These are phyloP conservation scores for Bruguiera sexangula DNA, from an alignment of 345 rosid genomes.

Conservation along the genomic window DNA sequence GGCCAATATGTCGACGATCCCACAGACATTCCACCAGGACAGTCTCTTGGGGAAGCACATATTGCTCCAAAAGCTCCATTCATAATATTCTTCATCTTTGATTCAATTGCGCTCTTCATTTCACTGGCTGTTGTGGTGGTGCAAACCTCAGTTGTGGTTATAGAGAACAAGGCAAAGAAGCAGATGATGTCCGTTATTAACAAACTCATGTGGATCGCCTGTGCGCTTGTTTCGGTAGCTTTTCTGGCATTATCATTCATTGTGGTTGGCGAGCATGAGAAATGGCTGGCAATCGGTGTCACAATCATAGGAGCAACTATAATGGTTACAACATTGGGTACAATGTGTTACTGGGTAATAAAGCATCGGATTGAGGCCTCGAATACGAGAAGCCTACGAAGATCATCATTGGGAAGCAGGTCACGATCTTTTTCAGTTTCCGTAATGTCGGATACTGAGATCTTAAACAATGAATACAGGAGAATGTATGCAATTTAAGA, in stretches of 20 bases:
- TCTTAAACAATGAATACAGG: conserved; percentile 55
- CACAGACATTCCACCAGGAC: conserved; percentile 32
- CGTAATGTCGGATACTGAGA: conserved; percentile 60
- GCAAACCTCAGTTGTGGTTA: conserved; percentile 91
- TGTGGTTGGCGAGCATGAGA: conserved; percentile 70
- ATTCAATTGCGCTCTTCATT: conserved; percentile 83
- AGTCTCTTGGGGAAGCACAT: conserved; percentile 73
- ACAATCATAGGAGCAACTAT: conserved; percentile 74
- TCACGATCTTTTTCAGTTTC: conserved; percentile 59
- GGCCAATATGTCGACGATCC: conserved; percentile 74
- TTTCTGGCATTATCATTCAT: conserved; percentile 71
- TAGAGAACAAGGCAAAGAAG: conserved; percentile 90
- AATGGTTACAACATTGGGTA: conserved; percentile 89
- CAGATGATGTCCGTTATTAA: conserved; percentile 92
- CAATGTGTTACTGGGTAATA: conserved; percentile 91
- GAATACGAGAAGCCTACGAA: conserved; percentile 57
- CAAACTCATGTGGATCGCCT: conserved; percentile 95
- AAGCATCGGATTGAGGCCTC: conserved; percentile 76
- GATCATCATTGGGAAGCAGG: conserved; percentile 53
- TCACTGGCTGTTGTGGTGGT: conserved; percentile 92
- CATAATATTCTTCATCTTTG: conserved; percentile 75
- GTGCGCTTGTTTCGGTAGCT: conserved; percentile 75
- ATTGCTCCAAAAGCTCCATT: conserved; percentile 64
- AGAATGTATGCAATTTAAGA: conserved; percentile 75
- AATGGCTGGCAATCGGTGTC: conserved; percentile 75